Conservation (phyloP, 139 green algal species). For the Chlorella sp. region DNA sequence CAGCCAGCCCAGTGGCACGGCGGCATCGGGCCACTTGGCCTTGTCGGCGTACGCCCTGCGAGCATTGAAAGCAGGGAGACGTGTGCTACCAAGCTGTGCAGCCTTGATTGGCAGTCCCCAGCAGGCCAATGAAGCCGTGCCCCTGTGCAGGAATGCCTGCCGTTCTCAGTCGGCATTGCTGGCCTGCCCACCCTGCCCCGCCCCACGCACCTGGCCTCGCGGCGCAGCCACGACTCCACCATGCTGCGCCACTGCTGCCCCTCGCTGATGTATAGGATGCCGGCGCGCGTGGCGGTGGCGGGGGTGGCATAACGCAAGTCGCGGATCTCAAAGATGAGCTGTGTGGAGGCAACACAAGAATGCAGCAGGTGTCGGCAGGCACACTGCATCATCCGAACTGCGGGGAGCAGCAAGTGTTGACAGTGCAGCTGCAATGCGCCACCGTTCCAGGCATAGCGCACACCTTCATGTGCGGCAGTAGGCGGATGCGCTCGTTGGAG, state of each 20-base stretch:
- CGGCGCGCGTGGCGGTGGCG: conserved; percentile 90
- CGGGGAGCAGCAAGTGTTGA: no score
- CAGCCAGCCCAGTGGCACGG: conserved; percentile 74
- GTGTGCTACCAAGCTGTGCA: no score
- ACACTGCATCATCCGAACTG: no score
- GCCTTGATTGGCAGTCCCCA: no score
- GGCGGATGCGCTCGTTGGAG: conserved; percentile 91
- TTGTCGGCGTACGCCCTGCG: conserved; percentile 73
- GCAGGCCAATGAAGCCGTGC: no score
- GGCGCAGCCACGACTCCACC: conserved; percentile 41
- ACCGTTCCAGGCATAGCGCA: neutral
- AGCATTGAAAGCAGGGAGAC: no score
- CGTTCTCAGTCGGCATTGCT: no score
- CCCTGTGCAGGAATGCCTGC: no score
- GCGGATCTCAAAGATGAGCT: conserved; percentile 86
- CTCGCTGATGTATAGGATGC: conserved; percentile 88
- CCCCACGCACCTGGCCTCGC: conserved; percentile 13
- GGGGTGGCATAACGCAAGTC: conserved; percentile 85
- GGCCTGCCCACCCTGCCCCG: neutral
- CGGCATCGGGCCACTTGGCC: conserved; percentile 85
- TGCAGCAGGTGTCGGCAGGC: no score
- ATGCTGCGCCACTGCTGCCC: conserved; percentile 89
- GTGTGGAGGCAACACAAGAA: neutral
- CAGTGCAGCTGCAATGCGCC: no score
- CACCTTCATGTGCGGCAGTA: conserved; percentile 83